These are phyloP conservation scores for Anastatica hierochuntica DNA, from an alignment of 345 rosid species.

Conservation along the genomic window DNA sequence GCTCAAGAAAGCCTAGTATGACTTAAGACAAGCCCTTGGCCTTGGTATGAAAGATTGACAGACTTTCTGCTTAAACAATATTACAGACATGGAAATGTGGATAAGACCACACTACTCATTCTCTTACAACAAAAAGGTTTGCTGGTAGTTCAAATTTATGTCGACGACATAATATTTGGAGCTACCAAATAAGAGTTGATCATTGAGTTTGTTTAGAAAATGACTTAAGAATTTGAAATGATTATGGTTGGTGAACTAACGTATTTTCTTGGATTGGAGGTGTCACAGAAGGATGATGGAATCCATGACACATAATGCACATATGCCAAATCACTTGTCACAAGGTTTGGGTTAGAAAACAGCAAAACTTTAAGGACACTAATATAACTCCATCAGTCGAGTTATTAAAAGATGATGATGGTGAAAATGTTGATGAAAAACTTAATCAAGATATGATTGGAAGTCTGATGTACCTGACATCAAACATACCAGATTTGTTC, in stretches of 20 bases:
- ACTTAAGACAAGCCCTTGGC: not conserved
- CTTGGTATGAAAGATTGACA: not conserved
- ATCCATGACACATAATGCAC: not conserved
- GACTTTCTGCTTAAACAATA: too few species aligned
- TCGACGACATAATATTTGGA: not conserved
- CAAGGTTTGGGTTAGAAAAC: too few species aligned
- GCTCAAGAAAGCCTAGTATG: not conserved
- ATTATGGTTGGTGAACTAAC: not conserved
- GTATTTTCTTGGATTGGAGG: not conserved
- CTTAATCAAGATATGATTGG: not conserved
- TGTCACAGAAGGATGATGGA: not conserved
- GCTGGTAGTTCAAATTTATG: not conserved
- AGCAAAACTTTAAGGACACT: too few species aligned
- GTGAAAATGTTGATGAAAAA: not conserved
- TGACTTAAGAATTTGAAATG: not conserved
- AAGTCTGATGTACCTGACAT: not conserved
- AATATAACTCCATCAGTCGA: too few species aligned
- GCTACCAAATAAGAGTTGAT: not conserved
- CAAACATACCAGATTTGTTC: not conserved
- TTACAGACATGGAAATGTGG: not conserved
- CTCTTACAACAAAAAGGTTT: too few species aligned
- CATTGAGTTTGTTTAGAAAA: rapidly evolving
- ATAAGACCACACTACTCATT: too few species aligned
- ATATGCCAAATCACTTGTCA: not conserved
- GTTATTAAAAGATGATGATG: not conserved